Evolutionary conservation across 768 basidiomycete species (phyloP).

Genomic region (Nidularia pulvinata): DNA sequence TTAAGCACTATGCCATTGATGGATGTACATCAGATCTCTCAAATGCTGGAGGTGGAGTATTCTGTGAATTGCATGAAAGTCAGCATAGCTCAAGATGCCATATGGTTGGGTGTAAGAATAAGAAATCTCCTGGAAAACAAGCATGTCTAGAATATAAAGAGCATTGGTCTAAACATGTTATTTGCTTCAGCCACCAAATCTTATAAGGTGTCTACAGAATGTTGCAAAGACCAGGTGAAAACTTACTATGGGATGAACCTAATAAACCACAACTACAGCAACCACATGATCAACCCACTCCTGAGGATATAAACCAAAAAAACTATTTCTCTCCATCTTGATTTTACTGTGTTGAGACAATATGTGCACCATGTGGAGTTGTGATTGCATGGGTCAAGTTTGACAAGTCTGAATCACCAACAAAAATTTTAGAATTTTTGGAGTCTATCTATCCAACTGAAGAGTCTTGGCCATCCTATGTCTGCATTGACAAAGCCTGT

Average conservation of each 20-base stretch:
- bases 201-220: background rate
- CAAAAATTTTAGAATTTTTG: constrained; percentile 15
- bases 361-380: too few relatives aligned
- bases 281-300: constrained; percentile 12
- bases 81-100: constrained; percentile 1
- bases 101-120: constrained; percentile 8
- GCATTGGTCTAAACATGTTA: constrained; percentile 7
- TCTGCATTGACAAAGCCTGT: constrained; percentile 24
- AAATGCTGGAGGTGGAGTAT: constrained; percentile 9
- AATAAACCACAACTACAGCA: background rate
- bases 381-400: too few relatives aligned
- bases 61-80: background rate
- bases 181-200: constrained; percentile 1
- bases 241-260: constrained; percentile 7
- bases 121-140: constrained; percentile 8
- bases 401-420: constrained; percentile 13
- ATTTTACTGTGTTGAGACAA: constrained; percentile 5
- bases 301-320: constrained; percentile 2
- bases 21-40: background rate
- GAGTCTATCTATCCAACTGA: background rate
- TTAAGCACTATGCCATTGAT: constrained; percentile 6
- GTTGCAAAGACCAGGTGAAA: constrained; percentile 7
- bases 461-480: constrained; percentile 14
- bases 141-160: constrained; percentile 11
- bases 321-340: constrained; percentile 12